phyloP scores from a whole-genome alignment of 345 rosid genomes.

The Pugionium dolabratum region DNA sequence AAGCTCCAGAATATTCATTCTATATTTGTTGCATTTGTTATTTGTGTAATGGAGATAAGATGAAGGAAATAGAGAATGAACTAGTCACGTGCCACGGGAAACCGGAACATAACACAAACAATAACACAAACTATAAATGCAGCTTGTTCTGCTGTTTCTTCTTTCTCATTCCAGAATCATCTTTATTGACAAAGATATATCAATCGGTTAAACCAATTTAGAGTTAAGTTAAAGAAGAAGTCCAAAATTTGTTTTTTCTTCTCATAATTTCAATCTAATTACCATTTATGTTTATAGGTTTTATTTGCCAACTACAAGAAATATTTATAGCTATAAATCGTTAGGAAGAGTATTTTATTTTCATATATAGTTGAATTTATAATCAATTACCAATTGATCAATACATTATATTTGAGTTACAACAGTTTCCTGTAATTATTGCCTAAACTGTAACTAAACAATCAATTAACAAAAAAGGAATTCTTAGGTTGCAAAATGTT shows the following conservation, averaged over 20 bases:
- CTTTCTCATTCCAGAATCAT: conserved; percentile 32
- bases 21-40: background rate
- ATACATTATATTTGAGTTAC: background rate
- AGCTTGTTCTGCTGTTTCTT: conserved; percentile 20
- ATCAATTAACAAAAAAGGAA: background rate
- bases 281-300: background rate
- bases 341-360: background rate
- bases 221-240: background rate
- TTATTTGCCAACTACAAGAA: no score
- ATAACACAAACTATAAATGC: conserved; percentile 34
- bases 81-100: conserved; percentile 27
- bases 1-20: background rate
- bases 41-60: conserved; percentile 16
- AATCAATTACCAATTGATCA: background rate
- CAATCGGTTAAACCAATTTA: conserved; percentile 8
- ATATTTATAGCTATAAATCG: background rate
- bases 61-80: conserved; percentile 19
- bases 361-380: background rate
- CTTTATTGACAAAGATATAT: conserved; percentile 25
- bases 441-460: background rate
- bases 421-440: background rate
- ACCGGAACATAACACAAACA: conserved; percentile 34
- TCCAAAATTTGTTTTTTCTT: background rate
- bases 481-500: background rate
- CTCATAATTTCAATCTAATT: background rate